Conservation (phyloP, 2,329 filamentous ascomycete genomes). For the Colletotrichum godetiae region DNA sequence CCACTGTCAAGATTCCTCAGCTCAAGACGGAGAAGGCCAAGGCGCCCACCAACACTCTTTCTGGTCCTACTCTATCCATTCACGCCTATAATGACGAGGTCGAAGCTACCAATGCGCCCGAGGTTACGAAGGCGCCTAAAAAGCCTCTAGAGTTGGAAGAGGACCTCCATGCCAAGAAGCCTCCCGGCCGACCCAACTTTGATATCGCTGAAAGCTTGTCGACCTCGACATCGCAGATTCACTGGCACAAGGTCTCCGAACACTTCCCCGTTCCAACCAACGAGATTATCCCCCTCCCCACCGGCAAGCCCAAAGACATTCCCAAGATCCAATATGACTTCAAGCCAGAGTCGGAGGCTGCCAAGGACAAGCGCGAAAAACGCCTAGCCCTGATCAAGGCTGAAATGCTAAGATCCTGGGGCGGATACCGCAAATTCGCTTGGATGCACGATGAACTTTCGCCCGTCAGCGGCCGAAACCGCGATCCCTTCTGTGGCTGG, state of each 20-base stretch:
- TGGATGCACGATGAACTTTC: conserved; percentile 89
- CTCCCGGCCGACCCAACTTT: conserved; percentile 37
- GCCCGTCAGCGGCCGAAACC: conserved; percentile 74
- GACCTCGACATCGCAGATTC: conserved; percentile 49
- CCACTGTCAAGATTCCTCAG: conserved; percentile 34
- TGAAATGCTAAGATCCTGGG: conserved; percentile 84
- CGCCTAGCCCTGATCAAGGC: conserved; percentile 76
- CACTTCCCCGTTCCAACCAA: conserved; percentile 80
- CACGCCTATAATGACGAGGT: conserved; percentile 17
- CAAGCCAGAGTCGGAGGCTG: conserved; percentile 69
- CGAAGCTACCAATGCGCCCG: conserved; percentile 15
- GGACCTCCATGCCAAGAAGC: conserved; percentile 37
- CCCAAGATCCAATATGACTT: conserved; percentile 83
- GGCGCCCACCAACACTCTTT: conserved; percentile 23
- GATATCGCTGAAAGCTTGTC: conserved; percentile 36
- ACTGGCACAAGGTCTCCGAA: conserved; percentile 82
- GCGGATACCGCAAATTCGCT: conserved; percentile 81
- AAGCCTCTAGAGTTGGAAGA: conserved; percentile 12
- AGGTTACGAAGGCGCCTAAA: conserved; percentile 23
- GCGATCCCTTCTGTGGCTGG: conserved; percentile 92
- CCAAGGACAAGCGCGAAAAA: conserved; percentile 70
- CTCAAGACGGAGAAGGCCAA: conserved; percentile 27
- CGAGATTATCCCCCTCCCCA: conserved; percentile 81
- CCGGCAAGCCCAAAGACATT: conserved; percentile 74
- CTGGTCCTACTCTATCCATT: conserved; percentile 19